A percentile compares a stretch with the other conserved stretches of the same genome.
phyloP scores from a whole-genome alignment of 2,329 filamentous ascomycete species.

The Botrytis deweyae region DNA sequence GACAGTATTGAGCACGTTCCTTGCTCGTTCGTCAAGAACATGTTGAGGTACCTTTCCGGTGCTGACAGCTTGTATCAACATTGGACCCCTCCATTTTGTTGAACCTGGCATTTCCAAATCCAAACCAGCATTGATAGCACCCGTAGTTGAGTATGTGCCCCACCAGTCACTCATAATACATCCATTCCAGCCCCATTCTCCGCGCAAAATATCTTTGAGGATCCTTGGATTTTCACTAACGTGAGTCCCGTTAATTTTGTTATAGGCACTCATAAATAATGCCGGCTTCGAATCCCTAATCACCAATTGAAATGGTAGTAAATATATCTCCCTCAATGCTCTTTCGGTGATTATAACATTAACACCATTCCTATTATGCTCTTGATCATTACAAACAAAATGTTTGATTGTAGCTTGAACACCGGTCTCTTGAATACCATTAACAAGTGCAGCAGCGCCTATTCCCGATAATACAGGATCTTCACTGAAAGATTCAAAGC shows the following conservation, averaged over 20 bases:
- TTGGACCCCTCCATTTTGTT: slow-evolving; percentile 29
- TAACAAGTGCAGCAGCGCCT: slow-evolving; percentile 53
- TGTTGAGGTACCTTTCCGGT: slow-evolving; percentile 30
- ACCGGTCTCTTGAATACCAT: slow-evolving; percentile 56
- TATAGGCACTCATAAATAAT: slow-evolving; percentile 60
- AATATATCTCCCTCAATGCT: slow-evolving; percentile 58
- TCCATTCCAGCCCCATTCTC: slow-evolving; percentile 58
- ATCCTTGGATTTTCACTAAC: slow-evolving; percentile 55
- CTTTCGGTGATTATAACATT: slow-evolving; percentile 55
- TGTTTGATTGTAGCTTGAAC: slow-evolving; percentile 60
- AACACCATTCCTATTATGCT: slow-evolving; percentile 56
- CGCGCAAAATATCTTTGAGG: slow-evolving; percentile 51
- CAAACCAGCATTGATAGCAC: slow-evolving; percentile 38
- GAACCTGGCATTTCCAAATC: slow-evolving; percentile 45
- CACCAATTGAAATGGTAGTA: slow-evolving; percentile 57
- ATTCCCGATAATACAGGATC: slow-evolving; percentile 58
- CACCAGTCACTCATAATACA: slow-evolving; percentile 61
- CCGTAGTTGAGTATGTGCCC: slow-evolving; percentile 33
- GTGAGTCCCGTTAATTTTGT: slow-evolving; percentile 56
- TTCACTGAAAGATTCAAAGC: slow-evolving; percentile 59
- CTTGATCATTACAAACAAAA: slow-evolving; percentile 62
- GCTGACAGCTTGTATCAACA: slow-evolving; percentile 29
- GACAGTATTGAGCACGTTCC: slow-evolving; percentile 31
- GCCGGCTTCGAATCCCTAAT: slow-evolving; percentile 52
- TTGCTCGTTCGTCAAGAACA: slow-evolving; percentile 29